phyloP scores from a whole-genome alignment of 768 basidiomycete species.

The Lactarius deliciosus region DNA sequence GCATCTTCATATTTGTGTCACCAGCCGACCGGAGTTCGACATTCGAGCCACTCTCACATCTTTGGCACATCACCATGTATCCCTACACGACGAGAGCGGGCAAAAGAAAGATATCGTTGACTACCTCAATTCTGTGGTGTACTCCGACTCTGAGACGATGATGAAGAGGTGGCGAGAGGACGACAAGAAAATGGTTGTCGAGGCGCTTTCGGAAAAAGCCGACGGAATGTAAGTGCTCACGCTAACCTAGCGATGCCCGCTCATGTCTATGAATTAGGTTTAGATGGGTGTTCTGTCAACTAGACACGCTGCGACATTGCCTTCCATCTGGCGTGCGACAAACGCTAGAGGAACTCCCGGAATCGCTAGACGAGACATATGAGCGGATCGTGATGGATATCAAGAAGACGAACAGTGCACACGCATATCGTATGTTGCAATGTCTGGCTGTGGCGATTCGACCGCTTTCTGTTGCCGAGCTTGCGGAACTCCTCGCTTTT shows the following conservation, averaged over 20 bases:
- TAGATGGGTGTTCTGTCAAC: slow-evolving; percentile 2
- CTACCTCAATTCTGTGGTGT: background rate
- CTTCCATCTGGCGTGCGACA: background rate
- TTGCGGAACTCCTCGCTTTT: background rate
- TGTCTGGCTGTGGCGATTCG: background rate
- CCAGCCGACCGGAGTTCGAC: background rate
- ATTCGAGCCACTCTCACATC: background rate
- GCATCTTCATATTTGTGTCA: background rate
- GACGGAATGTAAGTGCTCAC: background rate
- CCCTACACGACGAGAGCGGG: background rate
- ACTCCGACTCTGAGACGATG: background rate
- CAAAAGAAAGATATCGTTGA: background rate
- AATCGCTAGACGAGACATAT: background rate
- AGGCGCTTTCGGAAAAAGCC: background rate
- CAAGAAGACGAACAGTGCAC: background rate
- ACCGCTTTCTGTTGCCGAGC: background rate
- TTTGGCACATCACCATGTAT: background rate
- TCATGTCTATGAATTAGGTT: background rate
- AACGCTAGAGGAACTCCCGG: background rate
- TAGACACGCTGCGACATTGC: background rate
- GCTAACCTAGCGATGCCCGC: background rate
- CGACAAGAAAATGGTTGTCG: background rate
- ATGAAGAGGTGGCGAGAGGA: background rate
- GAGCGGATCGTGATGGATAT: background rate
- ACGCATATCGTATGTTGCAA: background rate